Conservation (phyloP, 2,329 filamentous ascomycete species). For the Diaporthe citri region DNA sequence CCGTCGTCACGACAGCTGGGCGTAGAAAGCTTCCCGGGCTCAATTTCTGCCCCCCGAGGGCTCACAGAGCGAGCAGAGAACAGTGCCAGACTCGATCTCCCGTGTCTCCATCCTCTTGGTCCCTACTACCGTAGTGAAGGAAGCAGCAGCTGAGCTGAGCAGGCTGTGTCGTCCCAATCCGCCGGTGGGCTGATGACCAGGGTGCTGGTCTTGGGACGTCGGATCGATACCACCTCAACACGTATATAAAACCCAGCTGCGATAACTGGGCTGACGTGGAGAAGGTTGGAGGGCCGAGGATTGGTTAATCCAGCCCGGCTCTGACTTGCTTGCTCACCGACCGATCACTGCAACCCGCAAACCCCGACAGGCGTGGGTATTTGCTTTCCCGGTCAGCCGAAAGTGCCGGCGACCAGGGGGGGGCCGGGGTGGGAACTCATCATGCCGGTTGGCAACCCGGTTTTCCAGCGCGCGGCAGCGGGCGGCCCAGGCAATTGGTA, state of each 20-base stretch:
- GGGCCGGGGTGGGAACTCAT: no score
- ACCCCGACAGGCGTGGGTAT: background rate
- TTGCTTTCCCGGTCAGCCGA: background rate
- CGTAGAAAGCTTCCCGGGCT: constrained; percentile 1
- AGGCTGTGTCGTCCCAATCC: background rate
- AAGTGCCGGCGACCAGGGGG: constrained; percentile 1
- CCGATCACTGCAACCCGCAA: background rate
- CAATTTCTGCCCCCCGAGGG: constrained; percentile 18
- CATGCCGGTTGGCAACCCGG: background rate
- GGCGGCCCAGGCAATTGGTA: background rate
- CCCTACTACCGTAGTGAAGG: background rate
- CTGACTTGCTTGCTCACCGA: background rate
- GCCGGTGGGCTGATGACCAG: background rate
- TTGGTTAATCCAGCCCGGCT: background rate
- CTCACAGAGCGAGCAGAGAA: background rate
- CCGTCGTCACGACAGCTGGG: no score
- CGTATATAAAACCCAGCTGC: background rate
- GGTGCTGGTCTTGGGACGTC: background rate
- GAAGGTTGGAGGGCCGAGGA: background rate
- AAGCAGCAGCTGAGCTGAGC: background rate
- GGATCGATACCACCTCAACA: constrained; percentile 19
- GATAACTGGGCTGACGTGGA: background rate
- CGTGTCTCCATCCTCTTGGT: background rate
- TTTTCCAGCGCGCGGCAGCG: background rate
- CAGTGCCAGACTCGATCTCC: background rate